phyloP scores from a whole-genome alignment of 108 stramenopile species.

The Pseudonitzschia multistriata region DNA sequence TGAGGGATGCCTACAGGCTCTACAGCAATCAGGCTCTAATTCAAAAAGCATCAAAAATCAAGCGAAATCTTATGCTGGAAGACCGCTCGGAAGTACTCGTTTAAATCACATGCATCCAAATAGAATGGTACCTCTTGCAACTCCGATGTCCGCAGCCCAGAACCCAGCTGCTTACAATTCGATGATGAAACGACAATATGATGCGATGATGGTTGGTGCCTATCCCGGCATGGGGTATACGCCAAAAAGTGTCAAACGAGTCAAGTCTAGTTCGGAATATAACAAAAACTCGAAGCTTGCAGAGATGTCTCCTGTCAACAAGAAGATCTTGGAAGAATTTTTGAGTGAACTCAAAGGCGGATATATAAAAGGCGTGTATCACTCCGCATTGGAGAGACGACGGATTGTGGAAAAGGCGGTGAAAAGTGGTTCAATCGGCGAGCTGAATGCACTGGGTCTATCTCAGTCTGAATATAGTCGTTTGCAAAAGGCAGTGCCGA shows the following conservation, averaged over 20 bases:
- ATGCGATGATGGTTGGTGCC: slow-evolving; percentile 2
- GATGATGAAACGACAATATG: slow-evolving; percentile 22
- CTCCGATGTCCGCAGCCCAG: slow-evolving; percentile 6
- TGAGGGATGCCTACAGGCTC: slow-evolving; percentile 69
- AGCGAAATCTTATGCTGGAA: background rate
- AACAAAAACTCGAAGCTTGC: background rate
- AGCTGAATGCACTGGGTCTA: slow-evolving; percentile 56
- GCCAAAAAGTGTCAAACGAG: slow-evolving; percentile 12
- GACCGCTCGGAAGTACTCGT: background rate
- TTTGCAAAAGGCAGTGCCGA: background rate
- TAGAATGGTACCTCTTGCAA: slow-evolving; percentile 14
- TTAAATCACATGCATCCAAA: background rate
- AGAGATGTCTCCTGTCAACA: background rate
- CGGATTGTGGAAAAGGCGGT: slow-evolving; percentile 59
- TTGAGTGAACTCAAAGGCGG: slow-evolving; percentile 61
- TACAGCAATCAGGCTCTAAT: slow-evolving; percentile 34
- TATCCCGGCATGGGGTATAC: slow-evolving; percentile 16
- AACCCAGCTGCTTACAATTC: background rate
- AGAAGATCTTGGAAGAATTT: slow-evolving; percentile 1
- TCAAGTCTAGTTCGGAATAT: background rate
- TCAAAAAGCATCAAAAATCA: slow-evolving; percentile 16
- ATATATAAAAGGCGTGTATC: slow-evolving; percentile 66
- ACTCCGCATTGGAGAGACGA: slow-evolving; percentile 68
- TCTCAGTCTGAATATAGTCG: slow-evolving; percentile 44
- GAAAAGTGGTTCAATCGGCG: slow-evolving; percentile 31